These are phyloP conservation scores for Aspergillus kassunensis DNA, from an alignment of 495 filamentous ascomycete genomes.

Conservation along the genomic window DNA sequence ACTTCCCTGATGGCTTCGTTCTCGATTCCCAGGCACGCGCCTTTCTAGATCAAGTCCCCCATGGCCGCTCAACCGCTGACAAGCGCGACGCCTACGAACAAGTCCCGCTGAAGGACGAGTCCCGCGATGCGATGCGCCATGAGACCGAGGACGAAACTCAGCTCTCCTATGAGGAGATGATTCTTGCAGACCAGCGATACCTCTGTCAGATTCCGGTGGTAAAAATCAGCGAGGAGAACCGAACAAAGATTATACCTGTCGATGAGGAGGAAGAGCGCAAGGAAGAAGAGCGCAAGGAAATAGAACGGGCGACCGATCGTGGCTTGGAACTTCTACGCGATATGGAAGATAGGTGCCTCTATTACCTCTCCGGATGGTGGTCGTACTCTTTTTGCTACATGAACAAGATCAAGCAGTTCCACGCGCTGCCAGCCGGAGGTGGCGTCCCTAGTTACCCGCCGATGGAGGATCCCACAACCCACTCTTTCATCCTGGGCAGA, in stretches of 20 bases:
- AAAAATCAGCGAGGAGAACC: constrained; percentile 33
- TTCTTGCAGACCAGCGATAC: constrained; percentile 63
- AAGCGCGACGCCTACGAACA: constrained; percentile 19
- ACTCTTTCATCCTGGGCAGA: constrained; percentile 75
- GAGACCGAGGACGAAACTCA: not conserved
- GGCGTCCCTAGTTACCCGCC: constrained; percentile 68
- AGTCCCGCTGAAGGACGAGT: constrained; percentile 19
- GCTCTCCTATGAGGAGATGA: constrained; percentile 52
- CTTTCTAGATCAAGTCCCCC: constrained; percentile 43
- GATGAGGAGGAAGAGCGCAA: constrained; percentile 45
- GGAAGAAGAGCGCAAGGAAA: constrained; percentile 78
- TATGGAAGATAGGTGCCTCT: constrained; percentile 84
- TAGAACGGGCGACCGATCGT: constrained; percentile 74
- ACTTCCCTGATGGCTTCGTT: constrained; percentile 71
- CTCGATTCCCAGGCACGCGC: constrained; percentile 64
- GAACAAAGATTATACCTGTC: constrained; percentile 55
- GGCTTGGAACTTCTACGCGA: constrained; percentile 88
- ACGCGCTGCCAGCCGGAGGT: constrained; percentile 65
- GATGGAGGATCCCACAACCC: constrained; percentile 66
- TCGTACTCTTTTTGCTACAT: constrained; percentile 95
- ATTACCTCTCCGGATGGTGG: constrained; percentile 94
- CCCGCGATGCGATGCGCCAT: constrained; percentile 8
- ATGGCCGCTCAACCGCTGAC: constrained; percentile 10
- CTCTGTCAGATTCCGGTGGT: constrained; percentile 83
- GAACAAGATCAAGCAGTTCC: constrained; percentile 84